Base-by-base conservation (phyloP, 768 basidiomycete species). In the Auriculariales sp. region DNA sequence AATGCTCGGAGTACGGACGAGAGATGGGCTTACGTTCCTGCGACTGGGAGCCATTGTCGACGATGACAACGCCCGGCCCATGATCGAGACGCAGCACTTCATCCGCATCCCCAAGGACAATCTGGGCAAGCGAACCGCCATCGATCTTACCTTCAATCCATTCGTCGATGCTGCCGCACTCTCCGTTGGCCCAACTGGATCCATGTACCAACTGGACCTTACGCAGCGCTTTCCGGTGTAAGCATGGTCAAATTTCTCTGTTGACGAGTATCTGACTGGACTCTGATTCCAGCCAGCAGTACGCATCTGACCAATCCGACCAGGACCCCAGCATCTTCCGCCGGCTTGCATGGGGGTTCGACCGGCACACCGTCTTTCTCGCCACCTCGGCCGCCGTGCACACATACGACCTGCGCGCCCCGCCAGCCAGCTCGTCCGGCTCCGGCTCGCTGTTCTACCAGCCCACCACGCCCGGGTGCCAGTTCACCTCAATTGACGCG, bases 401-500 rank as follows among this genome's bases (percentile, higher is more conserved):
- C 28, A 12, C 11, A 10, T 19, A 48, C 14, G 24, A 34, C 29
- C n/a, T 3, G 3, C 45, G 28, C 19, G 9, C 29, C 5, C 32
- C 6, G 14, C 4, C 32, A 9, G 27, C 17, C 15, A 9, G 12
- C 30, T 50, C 32, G n/a, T 17, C 19, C n/a, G n/a, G n/a, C n/a
- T n/a, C n/a, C n/a, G n/a, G n/a, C n/a, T n/a, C n/a, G n/a, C n/a
- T n/a, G n/a, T n/a, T n/a, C n/a, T n/a, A n/a, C n/a, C n/a, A n/a
- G n/a, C n/a, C n/a, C n/a, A n/a, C n/a, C n/a, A n/a, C n/a, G n/a
- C n/a, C n/a, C n/a, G n/a, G n/a, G n/a, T n/a, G n/a, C n/a, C n/a
- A n/a, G 1, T 59, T 86, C 15, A 82, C 81, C 0, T 76, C 71
- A 24, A 63, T 80, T 30, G 77, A 79, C 54, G 62, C 69, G 52